A percentile compares a stretch with the other conserved stretches of the same genome.
These are phyloP conservation scores for Scutellaria minor DNA, from an alignment of 257 asterid species.

Conservation along the genomic window DNA sequence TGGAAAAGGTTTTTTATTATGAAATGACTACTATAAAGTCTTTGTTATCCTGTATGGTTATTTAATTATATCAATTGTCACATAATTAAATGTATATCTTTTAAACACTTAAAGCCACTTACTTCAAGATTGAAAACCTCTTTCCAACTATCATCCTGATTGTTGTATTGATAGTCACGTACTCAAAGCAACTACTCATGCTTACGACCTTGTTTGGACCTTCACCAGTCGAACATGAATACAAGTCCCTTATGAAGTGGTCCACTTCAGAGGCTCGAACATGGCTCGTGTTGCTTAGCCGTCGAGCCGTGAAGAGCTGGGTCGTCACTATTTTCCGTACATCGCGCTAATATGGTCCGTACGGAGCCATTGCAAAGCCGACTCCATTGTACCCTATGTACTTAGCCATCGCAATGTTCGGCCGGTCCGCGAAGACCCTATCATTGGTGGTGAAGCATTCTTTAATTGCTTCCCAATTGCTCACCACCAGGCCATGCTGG, in stretches of 20 bases:
- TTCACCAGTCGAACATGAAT: neutral
- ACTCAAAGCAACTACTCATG: conserved; percentile 46
- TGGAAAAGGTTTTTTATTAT: too few relatives aligned
- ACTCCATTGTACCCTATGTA: conserved; percentile 49
- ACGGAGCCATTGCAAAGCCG: conserved; percentile 45
- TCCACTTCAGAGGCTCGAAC: conserved; percentile 49
- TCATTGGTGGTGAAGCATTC: conserved; percentile 68
- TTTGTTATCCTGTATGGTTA: too few relatives aligned
- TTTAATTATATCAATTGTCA: too few relatives aligned
- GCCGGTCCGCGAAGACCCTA: conserved; percentile 49
- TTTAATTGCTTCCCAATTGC: conserved; percentile 45
- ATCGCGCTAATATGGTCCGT: conserved; percentile 64
- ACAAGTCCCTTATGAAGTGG: conserved; percentile 38
- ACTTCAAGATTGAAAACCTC: conserved; percentile 33
- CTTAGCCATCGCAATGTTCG: conserved; percentile 37
- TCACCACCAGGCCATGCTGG: conserved; percentile 52
- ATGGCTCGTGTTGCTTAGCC: conserved; percentile 45
- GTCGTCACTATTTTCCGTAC: conserved; percentile 54
- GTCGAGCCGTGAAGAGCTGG: conserved; percentile 46
- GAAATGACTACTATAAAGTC: too few relatives aligned
- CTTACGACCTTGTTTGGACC: neutral
- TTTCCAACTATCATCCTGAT: conserved; percentile 51
- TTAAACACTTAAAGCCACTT: neutral
- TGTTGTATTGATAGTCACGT: conserved; percentile 44
- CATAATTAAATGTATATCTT: too few relatives aligned